Conservation (phyloP, 495 filamentous ascomycete species). For the Penicilliopsis zonata region DNA sequence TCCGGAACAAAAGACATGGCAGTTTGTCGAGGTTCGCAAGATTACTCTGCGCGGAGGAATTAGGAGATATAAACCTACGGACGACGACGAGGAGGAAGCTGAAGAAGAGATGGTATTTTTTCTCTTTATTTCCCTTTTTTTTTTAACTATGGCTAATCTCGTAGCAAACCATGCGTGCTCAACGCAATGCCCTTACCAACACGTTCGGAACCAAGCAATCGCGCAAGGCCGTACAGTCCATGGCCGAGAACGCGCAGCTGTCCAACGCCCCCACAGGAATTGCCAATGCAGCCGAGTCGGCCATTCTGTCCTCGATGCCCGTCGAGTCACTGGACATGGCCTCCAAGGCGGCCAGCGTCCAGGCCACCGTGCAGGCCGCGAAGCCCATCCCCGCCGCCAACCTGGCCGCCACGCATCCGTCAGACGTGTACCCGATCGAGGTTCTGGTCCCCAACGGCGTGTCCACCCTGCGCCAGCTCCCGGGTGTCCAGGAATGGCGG, state of each 20-base stretch:
- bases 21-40: slow-evolving; percentile 65
- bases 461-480: slow-evolving; percentile 42
- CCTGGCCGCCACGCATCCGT: slow-evolving; percentile 54
- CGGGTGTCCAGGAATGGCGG: slow-evolving; percentile 60
- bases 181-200: slow-evolving; percentile 63
- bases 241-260: slow-evolving; percentile 68
- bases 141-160: slow-evolving; percentile 6
- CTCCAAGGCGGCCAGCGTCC: slow-evolving; percentile 48
- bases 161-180: slow-evolving; percentile 42
- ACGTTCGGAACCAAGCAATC: slow-evolving; percentile 93
- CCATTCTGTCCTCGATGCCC: slow-evolving; percentile 49
- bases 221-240: slow-evolving; percentile 66
- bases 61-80: slow-evolving; percentile 35
- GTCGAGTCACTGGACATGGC: slow-evolving; percentile 43
- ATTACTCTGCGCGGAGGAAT: slow-evolving; percentile 57
- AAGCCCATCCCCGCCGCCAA: slow-evolving; percentile 76
- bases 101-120: slow-evolving; percentile 27
- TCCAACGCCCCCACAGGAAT: slow-evolving; percentile 32
- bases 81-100: slow-evolving; percentile 23
- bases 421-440: slow-evolving; percentile 70
- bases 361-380: slow-evolving; percentile 49
- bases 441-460: slow-evolving; percentile 45
- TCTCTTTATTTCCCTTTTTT: not conserved
- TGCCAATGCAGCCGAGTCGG: slow-evolving; percentile 44
- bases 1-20: slow-evolving; percentile 54